Percentiles rank a stretch among this genome's conserved stretches.
Conservation (phyloP, 2,329 filamentous ascomycete genomes). For the Neurospora sp. region DNA sequence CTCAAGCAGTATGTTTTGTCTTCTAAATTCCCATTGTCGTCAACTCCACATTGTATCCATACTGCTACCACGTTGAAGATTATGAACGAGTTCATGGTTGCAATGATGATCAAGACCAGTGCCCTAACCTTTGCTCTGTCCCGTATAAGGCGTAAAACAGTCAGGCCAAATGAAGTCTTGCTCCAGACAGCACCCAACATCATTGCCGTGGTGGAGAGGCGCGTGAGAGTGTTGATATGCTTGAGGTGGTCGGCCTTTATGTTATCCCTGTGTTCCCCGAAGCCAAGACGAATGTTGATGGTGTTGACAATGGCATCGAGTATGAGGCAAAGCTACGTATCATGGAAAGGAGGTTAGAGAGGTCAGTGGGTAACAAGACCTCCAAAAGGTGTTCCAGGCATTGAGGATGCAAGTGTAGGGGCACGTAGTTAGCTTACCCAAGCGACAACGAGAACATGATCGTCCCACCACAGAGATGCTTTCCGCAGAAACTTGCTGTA, state of each 20-base stretch:
- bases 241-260: background rate
- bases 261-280: slow-evolving; percentile 2
- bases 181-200: slow-evolving; percentile 24
- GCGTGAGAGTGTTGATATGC: background rate
- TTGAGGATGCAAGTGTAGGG: background rate
- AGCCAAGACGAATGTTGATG: slow-evolving; percentile 6
- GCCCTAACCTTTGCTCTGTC: slow-evolving; percentile 11
- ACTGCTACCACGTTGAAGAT: slow-evolving; percentile 12
- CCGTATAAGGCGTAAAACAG: slow-evolving; percentile 21
- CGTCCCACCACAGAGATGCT: background rate
- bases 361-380: background rate
- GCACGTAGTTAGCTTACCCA: background rate
- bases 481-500: background rate
- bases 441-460: background rate
- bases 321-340: slow-evolving; percentile 5
- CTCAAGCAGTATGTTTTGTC: background rate
- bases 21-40: background rate
- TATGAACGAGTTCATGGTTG: slow-evolving; percentile 21
- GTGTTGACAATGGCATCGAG: slow-evolving; percentile 2
- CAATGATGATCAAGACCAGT: slow-evolving; percentile 22
- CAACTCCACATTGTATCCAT: slow-evolving; percentile 15
- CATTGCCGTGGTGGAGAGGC: slow-evolving; percentile 10
- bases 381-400: background rate
- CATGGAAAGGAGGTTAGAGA: background rate
- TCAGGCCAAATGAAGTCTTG: slow-evolving; percentile 28